These are phyloP conservation scores for Ballota nigra DNA, from an alignment of 257 asterid species.

Conservation along the genomic window DNA sequence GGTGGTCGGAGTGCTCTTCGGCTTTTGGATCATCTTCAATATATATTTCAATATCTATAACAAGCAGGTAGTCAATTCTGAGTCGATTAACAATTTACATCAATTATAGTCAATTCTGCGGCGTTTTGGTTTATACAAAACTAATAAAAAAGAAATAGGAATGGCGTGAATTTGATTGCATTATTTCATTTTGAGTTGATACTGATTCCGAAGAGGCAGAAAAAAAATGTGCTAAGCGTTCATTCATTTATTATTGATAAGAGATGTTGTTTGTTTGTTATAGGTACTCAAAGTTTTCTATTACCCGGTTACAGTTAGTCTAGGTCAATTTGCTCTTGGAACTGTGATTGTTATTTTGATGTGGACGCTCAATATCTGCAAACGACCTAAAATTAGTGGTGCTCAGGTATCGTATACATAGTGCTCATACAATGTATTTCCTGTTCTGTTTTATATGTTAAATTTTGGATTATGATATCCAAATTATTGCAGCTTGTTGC, in stretches of 20 bases:
- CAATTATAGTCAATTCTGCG: background rate
- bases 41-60: slow-evolving; percentile 92
- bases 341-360: slow-evolving; percentile 54
- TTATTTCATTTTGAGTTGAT: background rate
- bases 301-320: slow-evolving; percentile 69
- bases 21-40: slow-evolving; percentile 67
- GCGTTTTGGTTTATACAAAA: no score
- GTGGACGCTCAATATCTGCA: slow-evolving; percentile 77
- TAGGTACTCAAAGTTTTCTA: slow-evolving; percentile 79
- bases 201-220: background rate
- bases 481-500: slow-evolving; percentile 56
- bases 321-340: slow-evolving; percentile 76
- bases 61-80: slow-evolving; percentile 73
- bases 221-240: background rate
- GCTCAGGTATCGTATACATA: no score
- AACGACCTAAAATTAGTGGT: slow-evolving; percentile 76
- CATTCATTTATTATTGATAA: slow-evolving; percentile 3
- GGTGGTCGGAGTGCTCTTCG: slow-evolving; percentile 74
- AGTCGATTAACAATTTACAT: no score
- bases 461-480: background rate
- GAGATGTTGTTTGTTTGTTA: slow-evolving; percentile 38
- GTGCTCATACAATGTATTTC: background rate
- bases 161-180: background rate
- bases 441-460: background rate
- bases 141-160: background rate